Evolutionary conservation across 495 filamentous ascomycete species (phyloP).

Genomic region (Annulohypoxylon nitens): DNA sequence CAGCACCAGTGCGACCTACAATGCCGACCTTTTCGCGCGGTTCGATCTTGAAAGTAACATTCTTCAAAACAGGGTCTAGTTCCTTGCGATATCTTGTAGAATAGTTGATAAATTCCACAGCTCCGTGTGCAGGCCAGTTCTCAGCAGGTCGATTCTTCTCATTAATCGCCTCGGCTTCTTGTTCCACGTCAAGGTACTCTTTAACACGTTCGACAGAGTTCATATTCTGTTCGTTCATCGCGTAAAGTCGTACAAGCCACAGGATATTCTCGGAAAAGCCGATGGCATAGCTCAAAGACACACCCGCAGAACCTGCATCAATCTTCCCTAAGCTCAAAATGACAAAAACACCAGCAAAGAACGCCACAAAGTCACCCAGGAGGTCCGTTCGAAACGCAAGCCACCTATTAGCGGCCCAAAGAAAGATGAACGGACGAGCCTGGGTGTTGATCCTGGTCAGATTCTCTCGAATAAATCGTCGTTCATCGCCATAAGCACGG

Average conservation of each 20-base stretch:
- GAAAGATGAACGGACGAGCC: conserved; percentile 91
- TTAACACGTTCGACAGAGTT: conserved; percentile 99
- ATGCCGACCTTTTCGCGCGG: conserved; percentile 95
- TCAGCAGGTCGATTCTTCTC: conserved; percentile 79
- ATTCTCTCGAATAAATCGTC: conserved; percentile 94
- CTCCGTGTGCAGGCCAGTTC: conserved; percentile 88
- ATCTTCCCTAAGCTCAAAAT: conserved; percentile 85
- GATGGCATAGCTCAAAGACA: conserved; percentile 97
- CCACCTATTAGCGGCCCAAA: conserved; percentile 99
- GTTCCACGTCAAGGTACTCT: conserved; percentile 96
- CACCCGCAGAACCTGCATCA: conserved; percentile 92
- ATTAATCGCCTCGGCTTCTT: conserved; percentile 85
- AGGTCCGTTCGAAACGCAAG: conserved; percentile 93
- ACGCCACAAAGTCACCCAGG: conserved; percentile 90
- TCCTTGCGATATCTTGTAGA: conserved; percentile 90
- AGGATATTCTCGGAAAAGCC: conserved; percentile 97
- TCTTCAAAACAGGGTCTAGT: conserved; percentile 84
- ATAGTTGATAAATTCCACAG: conserved; percentile 89
- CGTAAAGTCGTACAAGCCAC: conserved; percentile 97
- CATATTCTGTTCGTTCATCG: conserved; percentile 98
- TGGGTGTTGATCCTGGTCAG: conserved; percentile 89
- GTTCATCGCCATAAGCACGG: conserved; percentile 94
- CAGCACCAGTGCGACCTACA: conserved; percentile 95
- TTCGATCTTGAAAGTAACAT: conserved; percentile 87
- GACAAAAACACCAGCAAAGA: conserved; percentile 94